Percentiles rank a stretch among this genome's conserved stretches.
Conservation (phyloP, 108 stramenopile genomes). For the Poteriospumella lacustris region DNA sequence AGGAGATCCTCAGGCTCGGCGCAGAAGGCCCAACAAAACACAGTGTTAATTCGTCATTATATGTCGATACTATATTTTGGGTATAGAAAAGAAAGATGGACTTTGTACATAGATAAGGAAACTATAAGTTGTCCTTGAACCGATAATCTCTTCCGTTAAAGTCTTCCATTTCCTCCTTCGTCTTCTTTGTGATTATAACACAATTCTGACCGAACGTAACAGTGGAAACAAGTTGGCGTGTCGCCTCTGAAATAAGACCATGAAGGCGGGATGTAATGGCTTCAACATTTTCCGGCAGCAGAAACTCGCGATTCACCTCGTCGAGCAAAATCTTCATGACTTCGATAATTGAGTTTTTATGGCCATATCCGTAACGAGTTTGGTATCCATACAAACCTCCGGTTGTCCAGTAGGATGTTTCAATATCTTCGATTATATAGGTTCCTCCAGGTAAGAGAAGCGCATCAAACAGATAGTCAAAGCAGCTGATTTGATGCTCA, state of each 20-base stretch:
- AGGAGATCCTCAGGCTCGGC: too few relatives aligned
- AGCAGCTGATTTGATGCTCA: slow-evolving; percentile 26
- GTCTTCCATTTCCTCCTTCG: neutral
- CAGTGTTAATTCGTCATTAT: too few relatives aligned
- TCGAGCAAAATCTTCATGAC: neutral
- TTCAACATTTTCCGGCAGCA: neutral
- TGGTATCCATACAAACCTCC: slow-evolving; percentile 21
- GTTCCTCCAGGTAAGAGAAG: slow-evolving; percentile 24
- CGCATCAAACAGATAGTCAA: slow-evolving; percentile 20
- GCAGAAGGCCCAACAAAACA: too few relatives aligned
- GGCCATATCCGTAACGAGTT: neutral
- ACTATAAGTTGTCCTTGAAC: slow-evolving; percentile 5
- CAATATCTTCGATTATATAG: slow-evolving; percentile 40
- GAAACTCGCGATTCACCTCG: slow-evolving; percentile 19
- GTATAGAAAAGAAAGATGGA: too few relatives aligned
- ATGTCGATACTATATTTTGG: too few relatives aligned
- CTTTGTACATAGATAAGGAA: too few relatives aligned
- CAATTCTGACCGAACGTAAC: slow-evolving; percentile 20
- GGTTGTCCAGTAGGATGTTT: slow-evolving; percentile 35
- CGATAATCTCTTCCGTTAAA: slow-evolving; percentile 6
- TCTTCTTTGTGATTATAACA: slow-evolving; percentile 25
- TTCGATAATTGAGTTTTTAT: neutral
- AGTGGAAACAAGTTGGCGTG: neutral
- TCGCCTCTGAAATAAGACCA: neutral
- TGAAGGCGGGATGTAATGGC: neutral